Percentiles rank a stretch among this genome's conserved stretches.
Conservation (phyloP, 1,139 yeast species). For the Suhomyces kunorum region DNA sequence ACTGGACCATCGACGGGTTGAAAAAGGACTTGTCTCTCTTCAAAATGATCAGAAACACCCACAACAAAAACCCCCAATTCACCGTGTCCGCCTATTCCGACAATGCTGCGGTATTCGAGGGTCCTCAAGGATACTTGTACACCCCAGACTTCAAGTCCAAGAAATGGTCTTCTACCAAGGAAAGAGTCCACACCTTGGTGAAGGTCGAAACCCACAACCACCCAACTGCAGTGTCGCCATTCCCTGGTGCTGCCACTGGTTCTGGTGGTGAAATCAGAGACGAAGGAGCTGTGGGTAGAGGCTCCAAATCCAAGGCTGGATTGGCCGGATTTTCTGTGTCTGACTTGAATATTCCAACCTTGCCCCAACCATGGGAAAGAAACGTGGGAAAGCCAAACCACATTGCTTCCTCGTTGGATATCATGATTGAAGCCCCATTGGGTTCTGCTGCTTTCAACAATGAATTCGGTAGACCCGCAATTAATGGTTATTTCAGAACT, state of each 20-base stretch:
- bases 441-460: conserved; percentile 99
- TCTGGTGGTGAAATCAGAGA: conserved; percentile 99
- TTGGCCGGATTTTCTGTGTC: conserved; percentile 90
- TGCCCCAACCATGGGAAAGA: conserved; percentile 93
- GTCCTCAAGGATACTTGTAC: conserved; percentile 70
- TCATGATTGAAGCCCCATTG: conserved; percentile 95
- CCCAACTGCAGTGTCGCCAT: conserved; percentile 98
- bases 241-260: conserved; percentile 99
- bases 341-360: conserved; percentile 82
- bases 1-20: conserved; percentile 92
- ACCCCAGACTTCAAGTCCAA: conserved; percentile 76
- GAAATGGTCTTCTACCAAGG: conserved; percentile 73
- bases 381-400: conserved; percentile 86
- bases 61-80: conserved; percentile 71
- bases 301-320: conserved; percentile 96
- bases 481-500: conserved; percentile 95
- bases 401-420: conserved; percentile 89
- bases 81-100: conserved; percentile 96
- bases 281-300: conserved; percentile 99
- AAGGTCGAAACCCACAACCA: conserved; percentile 99
- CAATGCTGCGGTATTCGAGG: conserved; percentile 97
- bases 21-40: conserved; percentile 75
- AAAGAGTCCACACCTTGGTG: conserved; percentile 82
- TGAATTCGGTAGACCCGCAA: conserved; percentile 98
- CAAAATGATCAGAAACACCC: conserved; percentile 96